A percentile compares a stretch with the other conserved stretches of the same genome.
Evolutionary conservation across 495 filamentous ascomycete genomes (phyloP).

Genomic region (Amphirosellinia nigrospora): DNA sequence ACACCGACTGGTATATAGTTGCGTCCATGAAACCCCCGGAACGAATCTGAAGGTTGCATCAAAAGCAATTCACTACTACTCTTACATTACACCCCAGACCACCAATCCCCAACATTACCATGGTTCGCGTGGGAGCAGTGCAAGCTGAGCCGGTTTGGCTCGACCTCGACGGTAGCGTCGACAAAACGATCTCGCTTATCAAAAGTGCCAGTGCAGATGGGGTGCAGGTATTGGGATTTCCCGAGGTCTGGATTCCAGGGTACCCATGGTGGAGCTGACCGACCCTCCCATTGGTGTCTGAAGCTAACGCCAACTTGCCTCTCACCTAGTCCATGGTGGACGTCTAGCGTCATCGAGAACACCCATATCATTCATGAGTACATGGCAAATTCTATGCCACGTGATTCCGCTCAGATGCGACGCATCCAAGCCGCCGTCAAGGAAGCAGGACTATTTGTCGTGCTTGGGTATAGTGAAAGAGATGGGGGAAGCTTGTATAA

Average conservation of each 20-base stretch:
- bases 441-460: slow-evolving; percentile 52
- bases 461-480: slow-evolving; percentile 61
- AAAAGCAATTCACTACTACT: slow-evolving; percentile 14
- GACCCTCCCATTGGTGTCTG: slow-evolving; percentile 15
- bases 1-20: slow-evolving; percentile 8
- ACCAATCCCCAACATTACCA: slow-evolving; percentile 2
- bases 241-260: slow-evolving; percentile 62
- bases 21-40: slow-evolving; percentile 8
- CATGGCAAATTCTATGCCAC: slow-evolving; percentile 56
- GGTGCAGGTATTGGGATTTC: slow-evolving; percentile 60
- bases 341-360: slow-evolving; percentile 47
- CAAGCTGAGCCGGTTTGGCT: slow-evolving; percentile 64
- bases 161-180: slow-evolving; percentile 54
- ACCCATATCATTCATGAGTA: slow-evolving; percentile 50
- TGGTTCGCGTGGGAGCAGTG: slow-evolving; percentile 50
- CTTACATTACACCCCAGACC: slow-evolving; percentile 1
- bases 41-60: slow-evolving; percentile 7
- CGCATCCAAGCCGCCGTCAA: slow-evolving; percentile 51
- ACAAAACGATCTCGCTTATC: slow-evolving; percentile 60
- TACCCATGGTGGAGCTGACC: slow-evolving; percentile 62
- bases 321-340: slow-evolving; percentile 42
- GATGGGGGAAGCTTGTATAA: slow-evolving; percentile 59
- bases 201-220: slow-evolving; percentile 55
- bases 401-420: slow-evolving; percentile 55
- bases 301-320: slow-evolving; percentile 37